These are phyloP conservation scores for Pichia nakasei DNA, from an alignment of 805 yeast genomes.

Conservation along the genomic window DNA sequence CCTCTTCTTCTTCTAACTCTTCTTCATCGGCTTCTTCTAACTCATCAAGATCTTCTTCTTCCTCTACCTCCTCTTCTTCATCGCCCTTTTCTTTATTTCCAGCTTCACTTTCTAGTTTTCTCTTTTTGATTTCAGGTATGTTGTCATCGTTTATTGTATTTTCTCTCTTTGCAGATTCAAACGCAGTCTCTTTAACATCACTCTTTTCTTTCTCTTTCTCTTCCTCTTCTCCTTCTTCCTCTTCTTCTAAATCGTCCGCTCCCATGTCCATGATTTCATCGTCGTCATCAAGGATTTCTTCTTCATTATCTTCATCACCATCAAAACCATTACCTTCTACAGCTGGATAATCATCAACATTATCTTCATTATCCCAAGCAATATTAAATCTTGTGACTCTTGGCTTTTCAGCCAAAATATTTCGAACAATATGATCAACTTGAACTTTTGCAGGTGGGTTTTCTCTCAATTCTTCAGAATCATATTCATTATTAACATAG, in stretches of 20 bases:
- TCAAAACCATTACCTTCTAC: constrained; percentile 65
- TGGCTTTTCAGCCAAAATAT: constrained; percentile 94
- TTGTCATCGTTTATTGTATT: constrained; percentile 34
- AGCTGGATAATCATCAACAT: constrained; percentile 65
- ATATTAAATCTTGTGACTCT: constrained; percentile 94
- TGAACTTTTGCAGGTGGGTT: constrained; percentile 92
- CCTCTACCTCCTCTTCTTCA: constrained; percentile 37
- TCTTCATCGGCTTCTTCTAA: constrained; percentile 25
- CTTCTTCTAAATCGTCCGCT: constrained; percentile 15
- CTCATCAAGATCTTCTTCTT: constrained; percentile 28
- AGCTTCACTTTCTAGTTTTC: constrained; percentile 24
- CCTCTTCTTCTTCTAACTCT: constrained; percentile 22
- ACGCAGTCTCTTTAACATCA: constrained; percentile 41
- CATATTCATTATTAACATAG: constrained; percentile 95
- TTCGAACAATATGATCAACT: constrained; percentile 88
- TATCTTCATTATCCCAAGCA: constrained; percentile 76
- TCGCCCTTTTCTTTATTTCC: no score
- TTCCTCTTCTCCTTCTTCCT: constrained; percentile 19
- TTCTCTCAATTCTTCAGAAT: constrained; percentile 83
- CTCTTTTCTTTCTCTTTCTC: constrained; percentile 12
- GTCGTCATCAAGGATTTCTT: constrained; percentile 32
- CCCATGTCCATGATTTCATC: constrained; percentile 18
- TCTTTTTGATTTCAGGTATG: constrained; percentile 26
- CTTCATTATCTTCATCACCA: constrained; percentile 43
- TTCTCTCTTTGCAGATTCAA: constrained; percentile 32